Conservation (phyloP, 106 monocot genomes). For the Ottelia alismoides region DNA sequence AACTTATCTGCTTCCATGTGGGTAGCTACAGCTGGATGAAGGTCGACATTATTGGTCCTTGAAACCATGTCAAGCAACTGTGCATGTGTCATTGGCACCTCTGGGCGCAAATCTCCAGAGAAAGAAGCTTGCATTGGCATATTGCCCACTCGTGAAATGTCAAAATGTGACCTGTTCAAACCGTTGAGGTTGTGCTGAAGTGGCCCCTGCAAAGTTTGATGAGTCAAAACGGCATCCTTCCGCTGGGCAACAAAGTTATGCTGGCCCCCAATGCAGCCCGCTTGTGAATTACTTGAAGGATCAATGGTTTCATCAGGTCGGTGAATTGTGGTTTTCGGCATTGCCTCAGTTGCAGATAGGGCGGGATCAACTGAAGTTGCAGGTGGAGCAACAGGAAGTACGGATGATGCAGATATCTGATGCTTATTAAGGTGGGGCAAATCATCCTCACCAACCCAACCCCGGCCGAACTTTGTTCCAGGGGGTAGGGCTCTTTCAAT, state of each 20-base stretch:
- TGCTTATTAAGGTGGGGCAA: conserved; percentile 15
- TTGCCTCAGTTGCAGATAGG: too few relatives aligned
- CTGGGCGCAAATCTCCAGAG: conserved; percentile 1
- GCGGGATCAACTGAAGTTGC: background rate
- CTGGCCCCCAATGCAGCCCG: conserved; percentile 2
- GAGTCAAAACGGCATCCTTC: conserved; percentile 14
- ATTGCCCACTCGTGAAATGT: conserved; percentile 12
- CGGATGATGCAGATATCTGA: conserved; percentile 1
- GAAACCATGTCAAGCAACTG: conserved; percentile 33
- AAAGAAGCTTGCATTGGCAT: background rate
- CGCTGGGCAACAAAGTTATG: background rate
- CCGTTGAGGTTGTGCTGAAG: conserved; percentile 21
- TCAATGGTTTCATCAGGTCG: too few relatives aligned
- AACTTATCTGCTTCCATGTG: background rate
- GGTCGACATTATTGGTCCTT: conserved; percentile 4
- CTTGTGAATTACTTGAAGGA: background rate
- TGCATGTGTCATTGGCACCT: conserved; percentile 19
- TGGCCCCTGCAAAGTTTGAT: conserved; percentile 15
- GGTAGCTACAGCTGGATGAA: background rate
- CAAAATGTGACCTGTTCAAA: conserved; percentile 16
- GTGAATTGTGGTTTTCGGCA: too few relatives aligned
- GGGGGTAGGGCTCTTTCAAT: conserved; percentile 54
- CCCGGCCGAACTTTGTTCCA: conserved; percentile 64
- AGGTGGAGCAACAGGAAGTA: conserved; percentile 1
- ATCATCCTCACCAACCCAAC: conserved; percentile 67